phyloP scores from a whole-genome alignment of 441 rosid species.

The Macaranga tanarius region DNA sequence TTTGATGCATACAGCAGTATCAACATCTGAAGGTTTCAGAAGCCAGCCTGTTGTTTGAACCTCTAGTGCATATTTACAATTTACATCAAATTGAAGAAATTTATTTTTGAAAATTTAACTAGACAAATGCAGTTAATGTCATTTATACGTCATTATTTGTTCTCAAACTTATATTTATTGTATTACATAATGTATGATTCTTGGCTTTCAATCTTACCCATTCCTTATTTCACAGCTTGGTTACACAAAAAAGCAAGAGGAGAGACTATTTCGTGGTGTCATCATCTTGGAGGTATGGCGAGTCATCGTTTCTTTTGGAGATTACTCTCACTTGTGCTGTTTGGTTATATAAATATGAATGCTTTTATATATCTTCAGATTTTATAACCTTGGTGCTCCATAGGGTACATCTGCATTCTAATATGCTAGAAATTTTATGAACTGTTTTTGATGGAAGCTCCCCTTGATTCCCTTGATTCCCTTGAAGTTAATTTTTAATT shows the following conservation, averaged over 20 bases:
- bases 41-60: not conserved
- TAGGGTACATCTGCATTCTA: not conserved
- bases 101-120: not conserved
- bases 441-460: not conserved
- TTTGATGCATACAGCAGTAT: not conserved
- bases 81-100: not conserved
- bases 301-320: not conserved
- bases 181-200: not conserved
- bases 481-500: too few species aligned
- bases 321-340: not conserved
- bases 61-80: not conserved
- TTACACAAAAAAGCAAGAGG: conserved; percentile 94
- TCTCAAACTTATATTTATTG: not conserved
- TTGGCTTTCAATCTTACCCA: not conserved
- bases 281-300: conserved; percentile 75
- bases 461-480: too few species aligned
- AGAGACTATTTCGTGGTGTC: conserved; percentile 85
- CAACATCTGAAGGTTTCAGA: not conserved
- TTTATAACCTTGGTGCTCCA: not conserved
- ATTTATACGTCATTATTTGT: not conserved
- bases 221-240: conserved; percentile 65
- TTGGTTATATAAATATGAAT: not conserved
- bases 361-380: not conserved
- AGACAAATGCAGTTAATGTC: not conserved
- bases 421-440: not conserved